phyloP scores from a whole-genome alignment of 2,329 filamentous ascomycete genomes.

The Alternaria sp. region DNA sequence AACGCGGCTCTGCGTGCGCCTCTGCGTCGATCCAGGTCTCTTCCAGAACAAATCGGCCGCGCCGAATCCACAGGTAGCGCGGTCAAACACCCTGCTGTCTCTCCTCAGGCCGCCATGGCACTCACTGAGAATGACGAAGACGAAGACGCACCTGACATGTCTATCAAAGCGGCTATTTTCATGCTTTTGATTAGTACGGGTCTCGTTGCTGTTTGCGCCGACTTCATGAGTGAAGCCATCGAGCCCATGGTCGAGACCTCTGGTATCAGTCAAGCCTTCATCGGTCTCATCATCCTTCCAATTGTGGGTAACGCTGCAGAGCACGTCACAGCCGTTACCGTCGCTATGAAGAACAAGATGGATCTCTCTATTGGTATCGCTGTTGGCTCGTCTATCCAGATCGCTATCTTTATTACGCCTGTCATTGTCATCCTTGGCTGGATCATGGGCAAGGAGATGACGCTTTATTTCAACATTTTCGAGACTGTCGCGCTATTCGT shows the following conservation, averaged over 20 bases:
- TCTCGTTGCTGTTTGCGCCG: conserved; percentile 69
- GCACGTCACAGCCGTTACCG: conserved; percentile 81
- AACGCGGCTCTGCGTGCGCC: conserved; percentile 19
- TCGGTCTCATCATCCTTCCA: conserved; percentile 80
- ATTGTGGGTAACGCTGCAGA: conserved; percentile 87
- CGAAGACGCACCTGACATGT: conserved; percentile 57
- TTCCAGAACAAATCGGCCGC: conserved; percentile 49
- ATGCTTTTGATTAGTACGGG: conserved; percentile 64
- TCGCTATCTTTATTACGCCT: conserved; percentile 79
- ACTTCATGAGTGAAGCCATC: conserved; percentile 79
- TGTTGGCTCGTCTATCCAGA: conserved; percentile 81
- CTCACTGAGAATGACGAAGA: conserved; percentile 37
- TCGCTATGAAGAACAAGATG: conserved; percentile 86
- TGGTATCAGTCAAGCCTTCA: conserved; percentile 73
- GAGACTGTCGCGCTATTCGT: conserved; percentile 79
- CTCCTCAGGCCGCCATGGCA: conserved; percentile 32
- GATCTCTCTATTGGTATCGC: conserved; percentile 82
- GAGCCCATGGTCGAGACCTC: conserved; percentile 69
- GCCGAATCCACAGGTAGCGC: conserved; percentile 29
- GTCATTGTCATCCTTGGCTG: conserved; percentile 80
- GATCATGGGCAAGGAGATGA: conserved; percentile 77
- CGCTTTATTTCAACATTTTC: conserved; percentile 68
- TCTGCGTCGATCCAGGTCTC: conserved; percentile 48
- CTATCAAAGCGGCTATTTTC: conserved; percentile 64
- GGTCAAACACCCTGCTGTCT: conserved; percentile 30